Evolutionary conservation across 768 basidiomycete species (phyloP).

Genomic region (Baorangia bicolor): DNA sequence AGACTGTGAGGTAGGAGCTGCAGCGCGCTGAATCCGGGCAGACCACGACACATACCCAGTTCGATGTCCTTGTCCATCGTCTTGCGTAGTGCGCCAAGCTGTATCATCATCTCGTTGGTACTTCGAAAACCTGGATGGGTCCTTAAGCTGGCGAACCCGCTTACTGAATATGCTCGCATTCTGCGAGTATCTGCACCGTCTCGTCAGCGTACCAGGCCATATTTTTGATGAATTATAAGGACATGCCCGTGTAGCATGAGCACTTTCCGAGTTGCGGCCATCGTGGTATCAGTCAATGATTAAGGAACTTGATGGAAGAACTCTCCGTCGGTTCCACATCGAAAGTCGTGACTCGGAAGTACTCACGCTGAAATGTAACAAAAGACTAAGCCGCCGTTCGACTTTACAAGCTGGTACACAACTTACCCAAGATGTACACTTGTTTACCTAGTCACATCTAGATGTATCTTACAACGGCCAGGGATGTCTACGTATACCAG

Average conservation of each 20-base stretch:
- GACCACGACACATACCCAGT: conserved; percentile 44
- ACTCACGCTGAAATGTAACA: neutral
- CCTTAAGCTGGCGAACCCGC: conserved; percentile 45
- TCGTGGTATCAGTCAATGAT: conserved; percentile 1
- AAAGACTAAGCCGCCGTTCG: neutral
- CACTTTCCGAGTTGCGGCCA: conserved; percentile 35
- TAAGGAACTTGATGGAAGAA: neutral
- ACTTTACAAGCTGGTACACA: neutral
- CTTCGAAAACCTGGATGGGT: neutral
- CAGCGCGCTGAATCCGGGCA: neutral
- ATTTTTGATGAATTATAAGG: neutral
- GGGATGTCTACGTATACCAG: neutral
- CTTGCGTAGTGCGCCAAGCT: conserved; percentile 76
- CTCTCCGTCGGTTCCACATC: neutral
- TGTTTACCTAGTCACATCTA: neutral
- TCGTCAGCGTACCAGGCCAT: neutral
- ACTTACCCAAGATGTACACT: neutral
- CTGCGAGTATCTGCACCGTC: conserved; percentile 58
- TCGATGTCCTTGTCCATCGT: conserved; percentile 64
- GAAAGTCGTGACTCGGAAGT: neutral
- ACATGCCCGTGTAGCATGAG: conserved; percentile 48
- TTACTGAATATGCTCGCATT: conserved; percentile 71
- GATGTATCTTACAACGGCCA: conserved; percentile 1
- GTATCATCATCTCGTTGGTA: neutral
- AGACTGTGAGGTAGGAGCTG: conserved; percentile 45